Evolutionary conservation across 2,329 filamentous ascomycete species (phyloP), one percentile per base, ranked within the genome.

Genomic region (Aspergillus fumigatiaffinis): DNA sequence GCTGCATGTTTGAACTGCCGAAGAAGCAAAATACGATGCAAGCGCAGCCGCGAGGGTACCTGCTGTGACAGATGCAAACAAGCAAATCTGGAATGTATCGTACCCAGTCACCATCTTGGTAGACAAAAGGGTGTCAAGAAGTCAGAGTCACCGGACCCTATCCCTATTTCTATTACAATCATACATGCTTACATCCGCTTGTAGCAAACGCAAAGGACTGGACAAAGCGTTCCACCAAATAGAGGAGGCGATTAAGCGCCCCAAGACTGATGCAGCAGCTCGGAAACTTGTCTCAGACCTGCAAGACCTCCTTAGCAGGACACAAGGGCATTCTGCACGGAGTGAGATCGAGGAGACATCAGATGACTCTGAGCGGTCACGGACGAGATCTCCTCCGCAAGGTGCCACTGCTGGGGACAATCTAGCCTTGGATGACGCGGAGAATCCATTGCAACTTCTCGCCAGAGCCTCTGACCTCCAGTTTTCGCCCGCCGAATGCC

Each of bases 61-160:
- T 76, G 79, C 26, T 89, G 87, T 69, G 84, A 85, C 62, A 81
- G 84, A 70, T 89, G 87, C 69, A 75, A 79, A 54, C 81, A 85
- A 66, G 75, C 82, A 7, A 78, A 81, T 35, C 69, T 76, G 14
- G 84, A 89, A 58, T 91, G 88, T 68, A 76, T 89, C 5, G 84
- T 89, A 2, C 87, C 82, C n/a, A 83, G 83, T n/a, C 89, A 90
- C 67, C 87, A 90, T 60, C 82, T 89, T 3, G 88, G 88, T 7
- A 79, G 88, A 51, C 87, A 89, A 67, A 90, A 90, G 68, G 88
- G 88, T 23, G 87, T 90, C 59, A 91, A 90, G 71, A 91, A 91
- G 88, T 88, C 32, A 38, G 32, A 38, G 32, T 38, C 32, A 38
- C 32, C 14, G 73, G 60, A 64, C 57, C 8, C 20, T 44, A 21